A percentile compares a stretch with the other conserved stretches of the same genome.
These are phyloP conservation scores for Periglandula ipomoeae DNA, from an alignment of 2,329 filamentous ascomycete genomes.

Conservation along the genomic window DNA sequence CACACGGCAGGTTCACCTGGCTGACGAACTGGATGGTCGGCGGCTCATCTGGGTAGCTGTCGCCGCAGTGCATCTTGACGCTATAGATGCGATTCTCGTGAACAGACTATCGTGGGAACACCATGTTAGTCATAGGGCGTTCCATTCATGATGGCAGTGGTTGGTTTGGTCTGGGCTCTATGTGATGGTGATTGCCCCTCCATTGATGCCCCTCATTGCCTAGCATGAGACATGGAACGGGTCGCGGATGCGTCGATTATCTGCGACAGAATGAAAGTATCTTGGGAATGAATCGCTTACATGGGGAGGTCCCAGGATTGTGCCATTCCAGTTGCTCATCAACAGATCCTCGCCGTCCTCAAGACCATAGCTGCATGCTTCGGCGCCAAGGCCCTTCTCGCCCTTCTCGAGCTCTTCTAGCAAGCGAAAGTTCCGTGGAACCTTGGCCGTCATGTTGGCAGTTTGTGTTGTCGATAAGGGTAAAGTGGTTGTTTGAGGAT, in stretches of 20 bases:
- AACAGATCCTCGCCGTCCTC: constrained; percentile 89
- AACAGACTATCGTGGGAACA: constrained; percentile 59
- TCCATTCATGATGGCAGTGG: not conserved
- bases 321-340: constrained; percentile 99
- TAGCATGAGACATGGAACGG: too few relatives aligned
- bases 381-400: constrained; percentile 92
- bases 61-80: constrained; percentile 90
- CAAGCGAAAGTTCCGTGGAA: constrained; percentile 92
- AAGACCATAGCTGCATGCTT: constrained; percentile 94
- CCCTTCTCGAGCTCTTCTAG: constrained; percentile 98
- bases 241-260: too few relatives aligned
- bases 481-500: too few relatives aligned
- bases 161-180: not conserved
- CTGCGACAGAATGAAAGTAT: not conserved
- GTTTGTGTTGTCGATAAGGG: too few relatives aligned
- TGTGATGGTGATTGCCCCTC: not conserved
- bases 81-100: constrained; percentile 99
- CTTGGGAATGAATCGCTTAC: constrained; percentile 35
- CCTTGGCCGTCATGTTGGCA: constrained; percentile 40
- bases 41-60: constrained; percentile 79
- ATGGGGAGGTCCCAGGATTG: constrained; percentile 91
- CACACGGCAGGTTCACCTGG: constrained; percentile 93
- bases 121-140: not conserved
- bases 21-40: constrained; percentile 89
- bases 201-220: not conserved